These are phyloP conservation scores for Eucalyptus lansdowneana DNA, from an alignment of 345 rosid species.

Conservation along the genomic window DNA sequence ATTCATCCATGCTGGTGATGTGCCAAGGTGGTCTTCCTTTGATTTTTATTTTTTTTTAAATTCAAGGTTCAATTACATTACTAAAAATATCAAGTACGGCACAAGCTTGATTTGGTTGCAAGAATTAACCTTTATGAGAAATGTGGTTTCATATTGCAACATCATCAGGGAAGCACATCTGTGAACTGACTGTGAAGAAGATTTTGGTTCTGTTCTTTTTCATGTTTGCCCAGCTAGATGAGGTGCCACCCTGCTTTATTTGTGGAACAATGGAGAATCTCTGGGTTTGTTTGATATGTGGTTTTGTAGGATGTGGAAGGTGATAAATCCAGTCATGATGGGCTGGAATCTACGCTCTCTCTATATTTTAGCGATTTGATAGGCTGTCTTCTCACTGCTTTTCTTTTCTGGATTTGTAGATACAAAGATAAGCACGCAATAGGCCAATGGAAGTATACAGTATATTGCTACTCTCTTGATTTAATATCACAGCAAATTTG, in stretches of 20 bases:
- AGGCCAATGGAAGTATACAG: conserved; percentile 79
- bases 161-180: not conserved
- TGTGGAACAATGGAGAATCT: not conserved
- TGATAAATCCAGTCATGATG: too few relatives aligned
- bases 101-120: not conserved
- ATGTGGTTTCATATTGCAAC: not conserved
- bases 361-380: not conserved
- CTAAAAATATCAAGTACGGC: not conserved
- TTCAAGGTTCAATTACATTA: not conserved
- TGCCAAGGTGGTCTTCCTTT: not conserved
- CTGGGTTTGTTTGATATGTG: conserved; percentile 89
- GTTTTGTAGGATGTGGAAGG: conserved; percentile 97
- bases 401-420: conserved; percentile 5
- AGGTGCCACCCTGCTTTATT: too few relatives aligned
- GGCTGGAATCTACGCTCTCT: too few relatives aligned
- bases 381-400: not conserved
- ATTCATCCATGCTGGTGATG: not conserved
- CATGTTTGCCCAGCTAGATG: conserved; percentile 21
- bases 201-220: not conserved
- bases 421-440: conserved; percentile 91
- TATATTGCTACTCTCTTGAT: conserved; percentile 88
- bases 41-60: too few relatives aligned
- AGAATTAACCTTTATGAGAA: not conserved
- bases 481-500: conserved; percentile 79
- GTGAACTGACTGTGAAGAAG: not conserved